phyloP scores from a whole-genome alignment of 1,284 basidiomycete genomes.

The Trichosporon inkin region DNA sequence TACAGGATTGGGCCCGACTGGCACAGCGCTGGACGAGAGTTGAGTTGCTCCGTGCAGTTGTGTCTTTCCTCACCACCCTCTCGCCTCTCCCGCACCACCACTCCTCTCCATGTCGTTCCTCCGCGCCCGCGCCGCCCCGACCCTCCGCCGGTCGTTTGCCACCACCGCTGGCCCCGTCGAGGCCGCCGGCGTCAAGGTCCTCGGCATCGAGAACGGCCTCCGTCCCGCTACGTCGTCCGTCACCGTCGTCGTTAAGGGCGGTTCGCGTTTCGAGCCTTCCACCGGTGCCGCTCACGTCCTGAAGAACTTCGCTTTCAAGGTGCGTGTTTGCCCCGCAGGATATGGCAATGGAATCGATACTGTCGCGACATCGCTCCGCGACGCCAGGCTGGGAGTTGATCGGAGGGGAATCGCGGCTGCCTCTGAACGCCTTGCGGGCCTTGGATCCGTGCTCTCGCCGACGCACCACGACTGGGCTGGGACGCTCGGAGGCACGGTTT shows the following conservation, averaged over 20 bases:
- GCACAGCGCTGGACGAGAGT: background rate
- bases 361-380: too few species aligned
- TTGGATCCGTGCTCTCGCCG: too few species aligned
- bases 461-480: too few species aligned
- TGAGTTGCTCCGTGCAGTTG: slow-evolving; percentile 8
- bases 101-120: slow-evolving; percentile 26
- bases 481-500: too few species aligned
- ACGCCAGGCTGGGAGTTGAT: too few species aligned
- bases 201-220: slow-evolving; percentile 67
- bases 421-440: too few species aligned
- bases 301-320: slow-evolving; percentile 97
- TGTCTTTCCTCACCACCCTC: slow-evolving; percentile 12
- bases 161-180: slow-evolving; percentile 68
- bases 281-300: slow-evolving; percentile 84
- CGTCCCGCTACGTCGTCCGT: slow-evolving; percentile 72
- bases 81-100: slow-evolving; percentile 13
- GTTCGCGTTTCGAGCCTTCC: slow-evolving; percentile 76
- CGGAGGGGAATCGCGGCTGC: too few species aligned
- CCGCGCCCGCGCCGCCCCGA: slow-evolving; percentile 25
- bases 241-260: slow-evolving; percentile 85
- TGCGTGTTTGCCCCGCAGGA: slow-evolving; percentile 44
- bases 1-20: background rate
- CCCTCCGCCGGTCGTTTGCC: slow-evolving; percentile 24
- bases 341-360: background rate
- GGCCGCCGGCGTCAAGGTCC: slow-evolving; percentile 73